Conservation (phyloP, 2,329 filamentous ascomycete species). For the Venturia nashicola region DNA sequence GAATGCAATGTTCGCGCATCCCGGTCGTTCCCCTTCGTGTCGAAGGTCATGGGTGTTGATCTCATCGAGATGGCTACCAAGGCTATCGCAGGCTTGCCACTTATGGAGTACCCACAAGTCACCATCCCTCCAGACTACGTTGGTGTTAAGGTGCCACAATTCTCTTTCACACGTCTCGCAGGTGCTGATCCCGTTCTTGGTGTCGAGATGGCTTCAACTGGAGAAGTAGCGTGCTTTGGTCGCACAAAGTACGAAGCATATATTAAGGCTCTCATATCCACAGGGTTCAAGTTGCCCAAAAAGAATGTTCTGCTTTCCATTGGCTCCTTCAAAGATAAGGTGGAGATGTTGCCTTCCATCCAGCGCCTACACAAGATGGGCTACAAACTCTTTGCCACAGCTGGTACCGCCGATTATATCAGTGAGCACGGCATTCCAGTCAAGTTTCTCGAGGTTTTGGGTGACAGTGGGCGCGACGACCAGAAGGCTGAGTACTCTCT, state of each 20-base stretch:
- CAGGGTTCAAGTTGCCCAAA: constrained; percentile 91
- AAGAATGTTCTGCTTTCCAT: constrained; percentile 93
- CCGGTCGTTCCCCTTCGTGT: constrained; percentile 94
- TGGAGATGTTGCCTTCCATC: constrained; percentile 90
- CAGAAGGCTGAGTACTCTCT: constrained; percentile 95
- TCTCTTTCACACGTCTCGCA: constrained; percentile 94
- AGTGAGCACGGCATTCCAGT: constrained; percentile 85
- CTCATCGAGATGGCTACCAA: constrained; percentile 98
- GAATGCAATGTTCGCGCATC: constrained; percentile 97
- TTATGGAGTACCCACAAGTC: constrained; percentile 68
- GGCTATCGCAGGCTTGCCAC: constrained; percentile 78
- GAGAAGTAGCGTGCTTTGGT: constrained; percentile 95
- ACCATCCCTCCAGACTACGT: constrained; percentile 72
- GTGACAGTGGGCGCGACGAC: constrained; percentile 57
- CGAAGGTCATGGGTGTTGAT: constrained; percentile 96
- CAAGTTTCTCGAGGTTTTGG: constrained; percentile 82
- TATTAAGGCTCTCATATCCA: constrained; percentile 88
- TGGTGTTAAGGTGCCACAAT: constrained; percentile 95
- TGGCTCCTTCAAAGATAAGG: constrained; percentile 94
- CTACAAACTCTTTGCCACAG: constrained; percentile 91
- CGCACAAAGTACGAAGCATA: constrained; percentile 96
- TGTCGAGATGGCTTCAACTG: constrained; percentile 98
- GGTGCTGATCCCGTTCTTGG: constrained; percentile 92
- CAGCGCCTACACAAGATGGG: constrained; percentile 80
- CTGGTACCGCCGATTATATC: constrained; percentile 92